Evolutionary conservation across 495 filamentous ascomycete species (phyloP), one percentile per base, ranked within the genome.

Genomic region (Aspergillus campestris): DNA sequence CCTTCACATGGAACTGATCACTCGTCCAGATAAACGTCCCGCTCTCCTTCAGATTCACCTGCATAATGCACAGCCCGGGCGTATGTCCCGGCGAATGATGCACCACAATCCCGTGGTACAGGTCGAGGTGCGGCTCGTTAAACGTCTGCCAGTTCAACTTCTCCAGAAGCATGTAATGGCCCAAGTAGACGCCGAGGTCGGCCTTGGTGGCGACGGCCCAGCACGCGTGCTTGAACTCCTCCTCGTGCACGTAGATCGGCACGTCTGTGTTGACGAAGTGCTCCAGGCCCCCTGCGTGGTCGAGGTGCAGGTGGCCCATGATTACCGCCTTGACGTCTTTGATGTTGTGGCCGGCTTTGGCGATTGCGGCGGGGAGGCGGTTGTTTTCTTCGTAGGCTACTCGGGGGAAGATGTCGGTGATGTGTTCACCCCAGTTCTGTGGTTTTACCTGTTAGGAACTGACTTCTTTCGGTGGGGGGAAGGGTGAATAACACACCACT

Each of bases 221-320:
- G 49, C 64, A 75, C 5, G 73, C 72, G 42, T 70, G 62, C 34
- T 69, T 68, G 51, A 75, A 60, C 45, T 75, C 72, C 37, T 69
- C 59, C 48, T 74, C 70, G 43, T 79, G 74, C 0, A 74, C 69
- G 40, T 67, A 78, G 48, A 78, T 77, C 13, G 69, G 66, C 2
- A 79, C 58, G 38, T 66, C 69, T 10, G 64, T 78, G 44, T 63
- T 58, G 5, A 62, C 24, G 44, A 75, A 79, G 36, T 69, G 60
- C 10, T 77, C 73, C 3, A 79, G 55, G 0, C 75, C 75, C 0
- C 75, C 75, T 0, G 75, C 74, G 53, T 79, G 74, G 47, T 79
- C 73, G 1, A 76, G 49, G 42, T 79, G 75, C 35, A 79, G 49
- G 40, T 79, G 75, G 0, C 75, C 71, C 12, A 79, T 66, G 11